A percentile compares a stretch with the other conserved stretches of the same genome.
These are phyloP conservation scores for Pythium phragmiticola DNA, from an alignment of 352 stramenopile genomes.

Conservation along the genomic window DNA sequence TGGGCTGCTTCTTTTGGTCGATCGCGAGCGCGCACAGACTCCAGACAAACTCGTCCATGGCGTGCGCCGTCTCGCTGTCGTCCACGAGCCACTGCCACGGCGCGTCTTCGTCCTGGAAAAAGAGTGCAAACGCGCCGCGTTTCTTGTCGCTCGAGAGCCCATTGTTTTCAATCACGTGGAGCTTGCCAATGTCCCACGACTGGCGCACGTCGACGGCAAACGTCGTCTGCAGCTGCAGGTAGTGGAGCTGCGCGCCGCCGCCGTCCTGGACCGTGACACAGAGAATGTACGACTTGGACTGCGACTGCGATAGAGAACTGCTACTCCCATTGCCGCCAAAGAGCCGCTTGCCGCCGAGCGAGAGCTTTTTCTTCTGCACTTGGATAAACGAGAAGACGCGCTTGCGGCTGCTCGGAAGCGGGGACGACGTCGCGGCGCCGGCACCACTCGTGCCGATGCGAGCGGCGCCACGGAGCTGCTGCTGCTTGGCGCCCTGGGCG, in stretches of 20 bases:
- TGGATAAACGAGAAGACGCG: slow-evolving; percentile 61
- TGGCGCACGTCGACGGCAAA: slow-evolving; percentile 65
- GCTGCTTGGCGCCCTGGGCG: slow-evolving; percentile 31
- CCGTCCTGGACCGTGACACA: slow-evolving; percentile 61
- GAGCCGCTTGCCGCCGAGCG: slow-evolving; percentile 50
- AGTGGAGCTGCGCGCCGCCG: slow-evolving; percentile 43
- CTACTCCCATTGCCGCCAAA: slow-evolving; percentile 35
- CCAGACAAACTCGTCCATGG: slow-evolving; percentile 80
- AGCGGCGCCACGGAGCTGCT: slow-evolving; percentile 18
- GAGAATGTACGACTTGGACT: slow-evolving; percentile 59
- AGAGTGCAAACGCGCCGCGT: slow-evolving; percentile 52
- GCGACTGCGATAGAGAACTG: background rate
- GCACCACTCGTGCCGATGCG: background rate
- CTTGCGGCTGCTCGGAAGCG: slow-evolving; percentile 26
- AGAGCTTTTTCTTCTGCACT: slow-evolving; percentile 64
- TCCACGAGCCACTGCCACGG: slow-evolving; percentile 66
- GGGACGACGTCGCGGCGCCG: background rate
- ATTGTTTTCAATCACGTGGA: slow-evolving; percentile 63
- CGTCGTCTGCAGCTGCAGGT: slow-evolving; percentile 61
- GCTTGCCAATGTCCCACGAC: slow-evolving; percentile 52
- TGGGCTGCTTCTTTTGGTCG: slow-evolving; percentile 51
- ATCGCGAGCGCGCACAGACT: slow-evolving; percentile 54
- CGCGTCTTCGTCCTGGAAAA: slow-evolving; percentile 44
- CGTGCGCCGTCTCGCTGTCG: slow-evolving; percentile 39
- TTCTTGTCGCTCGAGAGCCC: slow-evolving; percentile 49